These are phyloP conservation scores for Penicillium egyptiacum DNA, from an alignment of 495 filamentous ascomycete genomes.

Conservation along the genomic window DNA sequence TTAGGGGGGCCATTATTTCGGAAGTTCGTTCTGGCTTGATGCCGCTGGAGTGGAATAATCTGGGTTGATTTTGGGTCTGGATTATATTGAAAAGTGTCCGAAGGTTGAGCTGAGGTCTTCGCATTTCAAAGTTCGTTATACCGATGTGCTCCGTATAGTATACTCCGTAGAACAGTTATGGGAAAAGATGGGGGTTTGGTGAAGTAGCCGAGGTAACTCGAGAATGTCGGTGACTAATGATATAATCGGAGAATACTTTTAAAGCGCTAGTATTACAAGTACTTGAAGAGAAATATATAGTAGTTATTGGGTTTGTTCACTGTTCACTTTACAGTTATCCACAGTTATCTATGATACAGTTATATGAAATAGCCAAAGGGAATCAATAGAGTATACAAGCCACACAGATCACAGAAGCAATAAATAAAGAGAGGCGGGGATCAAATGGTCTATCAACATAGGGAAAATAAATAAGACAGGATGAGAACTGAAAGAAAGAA, in stretches of 20 bases:
- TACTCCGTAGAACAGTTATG: not conserved
- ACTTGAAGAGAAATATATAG: no score
- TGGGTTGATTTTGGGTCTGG: not conserved
- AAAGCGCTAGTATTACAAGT: no score
- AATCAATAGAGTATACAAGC: constrained; percentile 9
- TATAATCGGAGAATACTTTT: not conserved
- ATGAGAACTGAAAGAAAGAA: constrained; percentile 22
- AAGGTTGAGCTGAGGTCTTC: not conserved
- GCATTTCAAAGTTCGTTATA: not conserved
- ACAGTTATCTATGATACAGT: not conserved
- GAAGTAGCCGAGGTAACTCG: constrained; percentile 10
- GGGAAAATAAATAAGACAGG: constrained; percentile 27
- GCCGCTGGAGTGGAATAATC: not conserved
- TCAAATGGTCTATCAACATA: constrained; percentile 28
- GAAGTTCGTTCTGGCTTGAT: not conserved
- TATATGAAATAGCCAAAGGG: not conserved
- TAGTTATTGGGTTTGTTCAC: no score
- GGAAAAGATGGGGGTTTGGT: not conserved
- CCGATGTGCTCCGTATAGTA: not conserved
- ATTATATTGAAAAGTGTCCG: not conserved
- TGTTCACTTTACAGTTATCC: constrained; percentile 4
- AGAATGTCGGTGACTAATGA: constrained; percentile 7
- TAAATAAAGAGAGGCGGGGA: constrained; percentile 12
- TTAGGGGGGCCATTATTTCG: constrained; percentile 37
- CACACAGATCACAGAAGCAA: constrained; percentile 3